These are phyloP conservation scores for Moricandia arvensis DNA, from an alignment of 345 rosid species.

Conservation along the genomic window DNA sequence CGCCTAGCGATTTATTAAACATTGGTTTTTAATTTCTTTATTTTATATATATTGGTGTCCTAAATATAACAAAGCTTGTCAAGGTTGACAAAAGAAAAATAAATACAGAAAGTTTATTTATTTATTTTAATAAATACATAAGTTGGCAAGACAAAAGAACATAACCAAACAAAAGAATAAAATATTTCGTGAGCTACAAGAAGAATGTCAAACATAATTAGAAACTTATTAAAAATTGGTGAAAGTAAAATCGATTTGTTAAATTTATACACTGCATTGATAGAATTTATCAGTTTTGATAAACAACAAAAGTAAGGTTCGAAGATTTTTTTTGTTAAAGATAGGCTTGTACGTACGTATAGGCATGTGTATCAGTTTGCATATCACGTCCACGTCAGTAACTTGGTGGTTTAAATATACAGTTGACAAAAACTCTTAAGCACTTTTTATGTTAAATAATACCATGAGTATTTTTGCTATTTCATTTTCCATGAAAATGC, in stretches of 20 bases:
- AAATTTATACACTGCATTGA: neutral
- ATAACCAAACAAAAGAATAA: slow-evolving; percentile 24
- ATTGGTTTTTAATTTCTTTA: no score
- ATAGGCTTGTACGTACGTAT: neutral
- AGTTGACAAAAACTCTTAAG: neutral
- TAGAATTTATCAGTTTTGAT: neutral
- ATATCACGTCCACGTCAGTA: slow-evolving; percentile 2
- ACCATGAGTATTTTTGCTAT: neutral
- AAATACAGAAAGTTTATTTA: neutral
- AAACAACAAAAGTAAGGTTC: neutral
- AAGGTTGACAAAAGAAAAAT: neutral
- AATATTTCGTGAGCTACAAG: neutral
- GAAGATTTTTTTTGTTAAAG: neutral
- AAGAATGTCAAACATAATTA: neutral
- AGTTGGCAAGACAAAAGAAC: slow-evolving; percentile 23
- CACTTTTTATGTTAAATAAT: neutral
- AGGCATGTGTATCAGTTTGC: neutral
- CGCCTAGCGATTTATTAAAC: no score
- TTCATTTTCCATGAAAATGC: slow-evolving; percentile 32
- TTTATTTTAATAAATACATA: neutral
- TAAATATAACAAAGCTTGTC: slow-evolving; percentile 13
- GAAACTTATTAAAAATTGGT: neutral
- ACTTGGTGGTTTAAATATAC: slow-evolving; percentile 2
- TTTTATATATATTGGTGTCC: neutral
- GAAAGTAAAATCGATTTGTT: neutral